phyloP scores from a whole-genome alignment of 1,284 basidiomycete genomes.

The Ceratobasidium papillatum region DNA sequence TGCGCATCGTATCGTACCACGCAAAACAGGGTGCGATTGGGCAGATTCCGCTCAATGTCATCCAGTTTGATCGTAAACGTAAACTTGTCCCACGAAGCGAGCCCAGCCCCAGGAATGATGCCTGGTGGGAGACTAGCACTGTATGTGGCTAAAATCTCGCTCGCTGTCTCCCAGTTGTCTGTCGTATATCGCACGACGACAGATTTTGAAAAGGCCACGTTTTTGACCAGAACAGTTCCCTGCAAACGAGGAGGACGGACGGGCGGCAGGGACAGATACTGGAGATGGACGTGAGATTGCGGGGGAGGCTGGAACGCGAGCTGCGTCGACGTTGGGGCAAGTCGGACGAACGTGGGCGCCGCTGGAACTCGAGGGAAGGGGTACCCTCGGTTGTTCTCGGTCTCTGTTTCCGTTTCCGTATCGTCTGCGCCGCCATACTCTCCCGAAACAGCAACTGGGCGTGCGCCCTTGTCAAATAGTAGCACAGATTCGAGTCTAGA shows the following conservation, averaged over 20 bases:
- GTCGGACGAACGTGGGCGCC: slow-evolving; percentile 10
- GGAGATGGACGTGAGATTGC: slow-evolving; percentile 22
- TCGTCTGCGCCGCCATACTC: slow-evolving; percentile 43
- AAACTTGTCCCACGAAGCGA: slow-evolving; percentile 57
- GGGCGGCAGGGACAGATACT: slow-evolving; percentile 59
- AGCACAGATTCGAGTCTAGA: slow-evolving; percentile 44
- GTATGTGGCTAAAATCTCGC: slow-evolving; percentile 57
- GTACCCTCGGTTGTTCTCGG: slow-evolving; percentile 40
- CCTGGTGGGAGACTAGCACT: slow-evolving; percentile 51
- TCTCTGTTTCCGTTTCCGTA: slow-evolving; percentile 47
- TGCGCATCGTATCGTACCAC: slow-evolving; percentile 66
- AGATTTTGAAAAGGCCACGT: slow-evolving; percentile 62
- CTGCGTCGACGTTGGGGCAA: slow-evolving; percentile 31
- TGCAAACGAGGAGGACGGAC: slow-evolving; percentile 55
- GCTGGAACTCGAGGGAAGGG: slow-evolving; percentile 44
- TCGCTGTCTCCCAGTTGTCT: slow-evolving; percentile 63
- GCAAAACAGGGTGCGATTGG: slow-evolving; percentile 69
- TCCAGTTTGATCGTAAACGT: slow-evolving; percentile 70
- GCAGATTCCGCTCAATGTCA: slow-evolving; percentile 74
- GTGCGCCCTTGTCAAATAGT: slow-evolving; percentile 43
- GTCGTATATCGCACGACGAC: slow-evolving; percentile 62
- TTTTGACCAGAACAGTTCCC: slow-evolving; percentile 58
- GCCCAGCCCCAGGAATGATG: slow-evolving; percentile 30
- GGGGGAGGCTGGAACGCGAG: slow-evolving; percentile 35
- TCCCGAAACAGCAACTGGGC: slow-evolving; percentile 43